Conservation (phyloP, 208 protist species). For the Leishmania mexicana region DNA sequence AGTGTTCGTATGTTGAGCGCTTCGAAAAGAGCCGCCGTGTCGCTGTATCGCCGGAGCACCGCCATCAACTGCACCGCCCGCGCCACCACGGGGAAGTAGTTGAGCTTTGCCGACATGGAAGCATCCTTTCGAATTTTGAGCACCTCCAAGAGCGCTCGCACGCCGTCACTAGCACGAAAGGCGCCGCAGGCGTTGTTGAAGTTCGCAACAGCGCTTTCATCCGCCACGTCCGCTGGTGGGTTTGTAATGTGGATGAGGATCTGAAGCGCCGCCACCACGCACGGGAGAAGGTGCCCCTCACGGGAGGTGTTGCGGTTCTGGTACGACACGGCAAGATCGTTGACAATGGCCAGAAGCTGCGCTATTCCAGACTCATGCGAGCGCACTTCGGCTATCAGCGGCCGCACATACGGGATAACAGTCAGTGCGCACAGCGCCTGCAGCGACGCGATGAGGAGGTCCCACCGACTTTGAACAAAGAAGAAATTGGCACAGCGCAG, state of each 20-base stretch:
- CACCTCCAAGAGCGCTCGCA: slow-evolving; percentile 78
- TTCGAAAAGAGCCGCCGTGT: slow-evolving; percentile 80
- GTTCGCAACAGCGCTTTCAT: slow-evolving; percentile 60
- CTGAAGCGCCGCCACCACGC: slow-evolving; percentile 67
- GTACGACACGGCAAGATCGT: slow-evolving; percentile 64
- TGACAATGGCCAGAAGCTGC: slow-evolving; percentile 78
- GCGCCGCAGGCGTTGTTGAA: slow-evolving; percentile 75
- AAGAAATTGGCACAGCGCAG: slow-evolving; percentile 80
- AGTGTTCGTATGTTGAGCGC: slow-evolving; percentile 73
- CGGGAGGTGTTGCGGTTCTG: slow-evolving; percentile 65
- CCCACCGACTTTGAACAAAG: slow-evolving; percentile 79
- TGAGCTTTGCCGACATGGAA: slow-evolving; percentile 73
- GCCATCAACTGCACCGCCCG: slow-evolving; percentile 83
- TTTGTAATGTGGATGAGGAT: slow-evolving; percentile 75
- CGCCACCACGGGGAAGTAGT: slow-evolving; percentile 85
- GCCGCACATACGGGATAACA: slow-evolving; percentile 73
- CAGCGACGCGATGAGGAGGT: slow-evolving; percentile 70
- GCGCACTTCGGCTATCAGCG: slow-evolving; percentile 64
- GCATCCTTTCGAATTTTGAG: slow-evolving; percentile 69
- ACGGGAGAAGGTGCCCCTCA: slow-evolving; percentile 76
- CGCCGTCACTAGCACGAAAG: slow-evolving; percentile 75
- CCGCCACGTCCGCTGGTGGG: slow-evolving; percentile 63
- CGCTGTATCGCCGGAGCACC: slow-evolving; percentile 68
- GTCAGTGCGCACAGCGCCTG: slow-evolving; percentile 75
- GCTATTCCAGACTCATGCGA: slow-evolving; percentile 76